Conservation (phyloP, 768 basidiomycete species). For the Tylopilus cervinicoccineus region DNA sequence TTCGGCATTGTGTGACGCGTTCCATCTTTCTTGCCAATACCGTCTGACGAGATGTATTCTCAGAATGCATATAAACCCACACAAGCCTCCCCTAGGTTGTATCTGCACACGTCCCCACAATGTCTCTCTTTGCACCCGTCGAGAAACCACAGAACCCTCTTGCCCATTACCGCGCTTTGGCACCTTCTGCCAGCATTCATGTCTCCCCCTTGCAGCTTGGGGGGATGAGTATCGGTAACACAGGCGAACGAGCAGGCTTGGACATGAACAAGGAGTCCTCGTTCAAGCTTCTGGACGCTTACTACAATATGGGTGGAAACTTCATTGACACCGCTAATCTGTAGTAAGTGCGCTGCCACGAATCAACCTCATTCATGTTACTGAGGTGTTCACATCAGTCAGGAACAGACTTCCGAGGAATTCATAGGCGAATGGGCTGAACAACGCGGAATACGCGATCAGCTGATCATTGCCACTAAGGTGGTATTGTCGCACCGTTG, state of each 20-base stretch:
- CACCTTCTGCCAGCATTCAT: conserved; percentile 36
- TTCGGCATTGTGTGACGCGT: background rate
- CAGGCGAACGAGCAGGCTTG: background rate
- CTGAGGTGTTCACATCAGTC: conserved; percentile 22
- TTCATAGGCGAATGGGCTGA: conserved; percentile 50
- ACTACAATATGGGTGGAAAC: conserved; percentile 40
- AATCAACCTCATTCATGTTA: background rate
- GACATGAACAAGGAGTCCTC: conserved; percentile 25
- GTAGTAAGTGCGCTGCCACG: conserved; percentile 30
- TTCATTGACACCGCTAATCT: conserved; percentile 45
- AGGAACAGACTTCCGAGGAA: conserved; percentile 50
- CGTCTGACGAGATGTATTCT: background rate
- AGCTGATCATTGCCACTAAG: conserved; percentile 45
- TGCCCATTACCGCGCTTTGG: conserved; percentile 15
- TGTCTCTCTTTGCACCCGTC: conserved; percentile 6
- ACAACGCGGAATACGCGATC: conserved; percentile 37
- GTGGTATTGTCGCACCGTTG: conserved; percentile 5
- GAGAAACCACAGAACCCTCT: conserved; percentile 18
- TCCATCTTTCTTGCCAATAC: background rate
- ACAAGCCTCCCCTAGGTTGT: background rate
- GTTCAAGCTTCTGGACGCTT: conserved; percentile 34
- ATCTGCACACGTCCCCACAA: background rate
- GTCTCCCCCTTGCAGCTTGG: conserved; percentile 46
- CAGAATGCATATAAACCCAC: background rate
- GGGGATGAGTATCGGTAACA: background rate